Percentiles rank a stretch among this genome's conserved stretches.
Evolutionary conservation across 2,329 filamentous ascomycete species (phyloP).

Genomic region (Cladorrhinum sp.): DNA sequence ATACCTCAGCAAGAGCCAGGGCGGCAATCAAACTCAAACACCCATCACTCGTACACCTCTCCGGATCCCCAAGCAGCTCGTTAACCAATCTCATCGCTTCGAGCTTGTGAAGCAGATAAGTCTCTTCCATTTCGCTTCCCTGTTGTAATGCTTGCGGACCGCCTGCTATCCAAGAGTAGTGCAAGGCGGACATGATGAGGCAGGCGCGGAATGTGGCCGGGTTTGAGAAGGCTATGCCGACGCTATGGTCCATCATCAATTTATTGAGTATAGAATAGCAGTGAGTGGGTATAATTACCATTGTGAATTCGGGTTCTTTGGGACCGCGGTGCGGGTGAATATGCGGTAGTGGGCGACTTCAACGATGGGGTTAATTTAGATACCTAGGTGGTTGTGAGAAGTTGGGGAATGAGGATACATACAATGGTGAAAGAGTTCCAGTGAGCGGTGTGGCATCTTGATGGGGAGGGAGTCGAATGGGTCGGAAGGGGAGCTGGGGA

Average conservation of each 20-base stretch:
- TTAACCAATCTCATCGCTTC: slow-evolving; percentile 22
- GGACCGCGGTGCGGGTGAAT: slow-evolving; percentile 13
- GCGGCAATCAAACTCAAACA: slow-evolving; percentile 19
- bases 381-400: neutral
- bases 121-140: slow-evolving; percentile 19
- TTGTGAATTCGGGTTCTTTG: slow-evolving; percentile 13
- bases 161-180: slow-evolving; percentile 14
- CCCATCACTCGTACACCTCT: slow-evolving; percentile 11
- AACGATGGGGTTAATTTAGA: neutral
- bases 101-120: slow-evolving; percentile 23
- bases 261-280: neutral
- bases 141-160: neutral
- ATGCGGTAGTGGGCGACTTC: slow-evolving; percentile 19
- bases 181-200: slow-evolving; percentile 19
- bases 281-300: slow-evolving; percentile 18
- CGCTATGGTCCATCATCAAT: slow-evolving; percentile 2
- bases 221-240: slow-evolving; percentile 12
- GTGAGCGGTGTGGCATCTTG: slow-evolving; percentile 18
- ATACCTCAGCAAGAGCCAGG: slow-evolving; percentile 21
- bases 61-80: slow-evolving; percentile 16
- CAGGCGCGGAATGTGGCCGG: slow-evolving; percentile 20
- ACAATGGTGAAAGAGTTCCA: slow-evolving; percentile 24
- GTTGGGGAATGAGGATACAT: neutral
- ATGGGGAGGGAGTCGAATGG: slow-evolving; percentile 22
- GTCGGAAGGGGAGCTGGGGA: slow-evolving; percentile 13